phyloP scores from a whole-genome alignment of 306 rosid species.

The Fagus crenata region DNA sequence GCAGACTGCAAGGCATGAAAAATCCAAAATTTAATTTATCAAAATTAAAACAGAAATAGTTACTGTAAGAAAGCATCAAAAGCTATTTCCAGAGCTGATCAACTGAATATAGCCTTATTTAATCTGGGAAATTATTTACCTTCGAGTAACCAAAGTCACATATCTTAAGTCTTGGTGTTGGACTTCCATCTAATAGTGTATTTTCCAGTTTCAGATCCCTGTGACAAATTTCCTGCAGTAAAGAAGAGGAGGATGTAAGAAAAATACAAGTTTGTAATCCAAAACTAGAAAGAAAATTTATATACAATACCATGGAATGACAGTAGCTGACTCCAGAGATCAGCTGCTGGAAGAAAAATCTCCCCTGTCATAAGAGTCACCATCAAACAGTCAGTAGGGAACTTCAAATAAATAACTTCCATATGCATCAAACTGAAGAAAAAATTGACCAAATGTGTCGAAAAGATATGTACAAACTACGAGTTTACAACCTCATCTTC shows the following conservation, averaged over 20 bases:
- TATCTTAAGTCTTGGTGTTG: slow-evolving; percentile 78
- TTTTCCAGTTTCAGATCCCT: slow-evolving; percentile 94
- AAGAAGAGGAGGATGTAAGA: slow-evolving; percentile 8
- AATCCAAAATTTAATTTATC: background rate
- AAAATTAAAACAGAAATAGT: background rate
- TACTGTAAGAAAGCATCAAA: background rate
- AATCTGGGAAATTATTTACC: slow-evolving; percentile 41
- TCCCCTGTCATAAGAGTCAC: slow-evolving; percentile 57
- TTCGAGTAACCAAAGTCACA: slow-evolving; percentile 96
- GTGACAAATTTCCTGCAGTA: slow-evolving; percentile 81
- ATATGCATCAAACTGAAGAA: slow-evolving; percentile 11
- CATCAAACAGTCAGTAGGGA: slow-evolving; percentile 11
- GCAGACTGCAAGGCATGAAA: slow-evolving; percentile 55
- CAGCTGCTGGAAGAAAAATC: slow-evolving; percentile 96
- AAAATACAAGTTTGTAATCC: background rate
- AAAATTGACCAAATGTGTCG: slow-evolving; percentile 1
- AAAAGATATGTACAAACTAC: slow-evolving; percentile 2
- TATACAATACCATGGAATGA: slow-evolving; percentile 69
- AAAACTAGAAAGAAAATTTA: background rate
- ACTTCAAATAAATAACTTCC: background rate
- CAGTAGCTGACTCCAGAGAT: slow-evolving; percentile 95
- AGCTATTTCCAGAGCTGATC: background rate
- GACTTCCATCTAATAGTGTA: slow-evolving; percentile 84
- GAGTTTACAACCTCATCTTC: slow-evolving; percentile 76
- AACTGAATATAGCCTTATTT: slow-evolving; percentile 10